Percentiles rank a stretch among this genome's conserved stretches.
phyloP scores from a whole-genome alignment of 352 stramenopile species.

The Phytophthora citrophthora region DNA sequence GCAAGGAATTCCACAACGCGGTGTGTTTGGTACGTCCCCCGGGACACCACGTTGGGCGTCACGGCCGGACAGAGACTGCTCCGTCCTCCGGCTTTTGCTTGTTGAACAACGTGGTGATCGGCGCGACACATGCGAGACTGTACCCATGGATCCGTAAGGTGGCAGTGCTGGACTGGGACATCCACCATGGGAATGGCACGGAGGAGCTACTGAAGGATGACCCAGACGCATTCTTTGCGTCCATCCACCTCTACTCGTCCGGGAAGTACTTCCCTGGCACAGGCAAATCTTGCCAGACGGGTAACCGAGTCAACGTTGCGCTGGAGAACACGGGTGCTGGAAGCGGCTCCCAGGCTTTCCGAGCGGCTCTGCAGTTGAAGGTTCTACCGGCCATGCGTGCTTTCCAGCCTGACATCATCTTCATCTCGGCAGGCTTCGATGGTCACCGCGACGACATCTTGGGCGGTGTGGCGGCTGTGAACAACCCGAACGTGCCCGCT shows the following conservation, averaged over 20 bases:
- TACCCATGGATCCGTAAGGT: conserved; percentile 92
- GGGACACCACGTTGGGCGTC: conserved; percentile 91
- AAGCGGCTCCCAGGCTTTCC: conserved; percentile 74
- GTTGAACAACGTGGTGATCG: conserved; percentile 99
- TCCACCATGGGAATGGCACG: conserved; percentile 99
- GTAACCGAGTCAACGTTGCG: conserved; percentile 80
- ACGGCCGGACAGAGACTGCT: conserved; percentile 72
- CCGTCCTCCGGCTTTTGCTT: conserved; percentile 96
- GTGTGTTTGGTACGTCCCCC: conserved; percentile 91
- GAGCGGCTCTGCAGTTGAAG: conserved; percentile 55
- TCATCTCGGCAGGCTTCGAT: conserved; percentile 90
- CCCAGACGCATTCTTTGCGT: conserved; percentile 84
- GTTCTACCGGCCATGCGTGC: conserved; percentile 78
- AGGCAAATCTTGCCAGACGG: conserved; percentile 60
- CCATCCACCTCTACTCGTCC: conserved; percentile 80
- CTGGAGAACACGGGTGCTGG: conserved; percentile 73
- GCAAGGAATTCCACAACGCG: conserved; percentile 80
- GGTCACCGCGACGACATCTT: conserved; percentile 87
- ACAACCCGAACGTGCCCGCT: conserved; percentile 76
- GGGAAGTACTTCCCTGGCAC: conserved; percentile 84
- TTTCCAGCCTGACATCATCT: conserved; percentile 86
- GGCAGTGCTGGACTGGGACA: conserved; percentile 99
- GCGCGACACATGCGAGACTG: conserved; percentile 95
- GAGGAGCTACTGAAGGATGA: conserved; percentile 90
- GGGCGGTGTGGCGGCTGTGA: conserved; percentile 77